Evolutionary conservation across 495 filamentous ascomycete genomes (phyloP), one percentile per base, ranked within the genome.

Genomic region (Neurospora cerealis): DNA sequence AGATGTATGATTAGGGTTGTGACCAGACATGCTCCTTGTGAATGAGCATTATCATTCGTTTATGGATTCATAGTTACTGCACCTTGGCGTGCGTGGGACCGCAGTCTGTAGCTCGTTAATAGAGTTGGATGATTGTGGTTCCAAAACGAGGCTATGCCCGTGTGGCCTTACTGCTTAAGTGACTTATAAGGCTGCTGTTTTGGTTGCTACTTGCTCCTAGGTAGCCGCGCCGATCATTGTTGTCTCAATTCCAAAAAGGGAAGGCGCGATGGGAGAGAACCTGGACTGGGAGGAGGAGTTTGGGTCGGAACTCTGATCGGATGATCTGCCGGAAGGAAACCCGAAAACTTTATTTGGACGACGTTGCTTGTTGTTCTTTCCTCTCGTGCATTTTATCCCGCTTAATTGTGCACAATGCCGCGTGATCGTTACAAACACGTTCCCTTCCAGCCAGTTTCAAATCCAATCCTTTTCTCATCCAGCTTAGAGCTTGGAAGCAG

Each of bases 401-500:
- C 7, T 46, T 46, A 11, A 11, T 4, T 7, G 21, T 54, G 1
- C 21, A 54, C 46, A 7, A 28, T 54, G 2, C 11, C 46, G 0
- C 5, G 21, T 24, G 1, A 28, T 15, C 10, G 3, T 48, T 48
- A 2, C 2, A 3, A 15, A 46, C 19, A 21, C 9, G 3, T n/a
- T 44, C 19, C 7, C 19, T n/a, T 1, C 5, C 8, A 0, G n/a
- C 15, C 9, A 0, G n/a, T 60, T 60, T 13, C 0, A 66, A 34
- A 66, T 34, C 28, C 54, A 66, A 34, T 4, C 2, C 1, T 17
- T 1, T 28, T 19, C 54, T 38, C 39, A 7, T 70, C 39, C 6
- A 15, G 3, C 74, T 81, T 75, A 85, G 42, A 92, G 82, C 80
- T 89, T 92, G 2, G 89, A 72, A 72, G 81, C 83, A 6, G 84